Conservation (phyloP, 2,329 filamentous ascomycete genomes). For the Pseudogymnoascus pannorum region DNA sequence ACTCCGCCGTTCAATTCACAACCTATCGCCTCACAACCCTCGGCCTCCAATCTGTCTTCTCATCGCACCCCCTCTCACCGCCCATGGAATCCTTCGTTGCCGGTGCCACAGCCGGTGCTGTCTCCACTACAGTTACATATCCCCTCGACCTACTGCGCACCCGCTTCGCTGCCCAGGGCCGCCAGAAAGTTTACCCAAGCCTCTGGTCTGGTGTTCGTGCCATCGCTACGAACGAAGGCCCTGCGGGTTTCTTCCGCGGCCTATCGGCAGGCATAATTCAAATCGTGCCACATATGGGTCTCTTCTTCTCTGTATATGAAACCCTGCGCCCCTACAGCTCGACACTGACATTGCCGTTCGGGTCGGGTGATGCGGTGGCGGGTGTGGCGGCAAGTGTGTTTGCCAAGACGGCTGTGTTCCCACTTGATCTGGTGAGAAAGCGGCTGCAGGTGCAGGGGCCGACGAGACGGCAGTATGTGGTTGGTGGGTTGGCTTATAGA, state of each 20-base stretch:
- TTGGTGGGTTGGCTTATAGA: conserved; percentile 46
- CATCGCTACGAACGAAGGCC: conserved; percentile 70
- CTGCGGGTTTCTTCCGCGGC: conserved; percentile 78
- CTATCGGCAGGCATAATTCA: conserved; percentile 73
- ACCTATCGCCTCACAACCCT: conserved; percentile 72
- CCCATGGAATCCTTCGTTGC: conserved; percentile 73
- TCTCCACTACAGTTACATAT: conserved; percentile 79
- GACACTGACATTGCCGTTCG: conserved; percentile 53
- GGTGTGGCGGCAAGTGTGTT: conserved; percentile 72
- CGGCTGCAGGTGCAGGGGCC: conserved; percentile 93
- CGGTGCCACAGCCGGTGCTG: conserved; percentile 74
- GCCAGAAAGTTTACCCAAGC: conserved; percentile 67
- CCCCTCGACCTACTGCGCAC: conserved; percentile 89
- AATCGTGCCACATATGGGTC: conserved; percentile 93
- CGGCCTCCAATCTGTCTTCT: conserved; percentile 42
- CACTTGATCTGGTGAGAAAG: conserved; percentile 87
- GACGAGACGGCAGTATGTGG: conserved; percentile 67
- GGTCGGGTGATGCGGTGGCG: conserved; percentile 74
- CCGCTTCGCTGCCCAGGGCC: conserved; percentile 91
- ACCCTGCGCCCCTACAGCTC: conserved; percentile 55
- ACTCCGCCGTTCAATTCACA: conserved; percentile 84
- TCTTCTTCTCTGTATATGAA: conserved; percentile 92
- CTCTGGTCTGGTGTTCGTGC: conserved; percentile 61
- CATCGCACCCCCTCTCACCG: conserved; percentile 46
- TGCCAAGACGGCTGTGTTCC: conserved; percentile 86